Percentiles rank a stretch among this genome's conserved stretches.
These are phyloP conservation scores for Cladosporium cucumerinum DNA, from an alignment of 2,329 filamentous ascomycete genomes.

Conservation along the genomic window DNA sequence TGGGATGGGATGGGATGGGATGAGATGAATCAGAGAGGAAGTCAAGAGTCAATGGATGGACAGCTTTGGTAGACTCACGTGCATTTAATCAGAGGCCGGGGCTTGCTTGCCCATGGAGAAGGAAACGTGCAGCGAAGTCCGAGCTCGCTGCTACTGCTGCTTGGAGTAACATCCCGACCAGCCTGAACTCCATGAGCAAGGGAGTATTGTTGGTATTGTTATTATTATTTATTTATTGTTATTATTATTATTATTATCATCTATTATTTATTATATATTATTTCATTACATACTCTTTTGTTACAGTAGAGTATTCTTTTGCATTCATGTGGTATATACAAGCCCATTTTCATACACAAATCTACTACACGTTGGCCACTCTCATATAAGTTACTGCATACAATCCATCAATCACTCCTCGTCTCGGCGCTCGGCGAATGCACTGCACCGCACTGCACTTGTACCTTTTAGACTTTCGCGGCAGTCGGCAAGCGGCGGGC, in stretches of 20 bases:
- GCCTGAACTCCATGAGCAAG: neutral
- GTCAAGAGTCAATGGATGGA: neutral
- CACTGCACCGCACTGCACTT: no score
- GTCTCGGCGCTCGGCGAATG: neutral
- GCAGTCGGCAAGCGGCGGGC: neutral
- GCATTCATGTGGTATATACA: no score
- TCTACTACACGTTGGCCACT: neutral
- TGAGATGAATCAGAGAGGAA: neutral
- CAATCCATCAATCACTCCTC: neutral
- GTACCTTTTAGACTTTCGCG: neutral
- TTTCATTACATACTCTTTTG: no score
- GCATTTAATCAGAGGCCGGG: slow-evolving; percentile 3
- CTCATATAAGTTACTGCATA: neutral
- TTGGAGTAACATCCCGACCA: neutral
- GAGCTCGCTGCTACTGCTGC: neutral
- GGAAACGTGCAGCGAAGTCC: neutral
- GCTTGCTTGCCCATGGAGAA: slow-evolving; percentile 8
- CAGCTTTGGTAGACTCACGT: neutral
- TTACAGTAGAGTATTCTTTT: no score
- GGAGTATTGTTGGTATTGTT: neutral
- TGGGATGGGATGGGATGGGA: neutral
- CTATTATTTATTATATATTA: no score
- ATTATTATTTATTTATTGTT: no score
- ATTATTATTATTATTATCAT: no score
- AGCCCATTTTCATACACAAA: neutral